These are phyloP conservation scores for Scedosporium apiospermum DNA, from an alignment of 2,329 filamentous ascomycete genomes.

Conservation along the genomic window DNA sequence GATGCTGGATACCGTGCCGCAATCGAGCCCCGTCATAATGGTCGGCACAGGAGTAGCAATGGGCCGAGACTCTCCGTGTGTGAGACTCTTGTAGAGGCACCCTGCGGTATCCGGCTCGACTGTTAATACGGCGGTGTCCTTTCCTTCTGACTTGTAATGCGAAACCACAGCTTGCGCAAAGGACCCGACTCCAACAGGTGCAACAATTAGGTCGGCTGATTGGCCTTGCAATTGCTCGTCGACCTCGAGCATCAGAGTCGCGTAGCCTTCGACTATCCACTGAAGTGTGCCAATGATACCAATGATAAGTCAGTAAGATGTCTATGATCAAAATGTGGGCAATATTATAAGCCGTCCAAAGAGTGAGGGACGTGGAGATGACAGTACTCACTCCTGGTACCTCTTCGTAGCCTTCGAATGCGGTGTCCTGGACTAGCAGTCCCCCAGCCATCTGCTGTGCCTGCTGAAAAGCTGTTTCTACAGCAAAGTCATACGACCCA, in stretches of 20 bases:
- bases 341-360: too few species aligned
- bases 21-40: slow-evolving; percentile 68
- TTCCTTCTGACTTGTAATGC: slow-evolving; percentile 46
- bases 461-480: slow-evolving; percentile 36
- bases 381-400: slow-evolving; percentile 42
- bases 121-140: slow-evolving; percentile 37
- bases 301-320: background rate
- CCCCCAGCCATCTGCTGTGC: slow-evolving; percentile 26
- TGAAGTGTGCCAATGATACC: slow-evolving; percentile 12
- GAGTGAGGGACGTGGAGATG: too few species aligned
- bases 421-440: slow-evolving; percentile 59
- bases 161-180: slow-evolving; percentile 59
- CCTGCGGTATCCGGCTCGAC: slow-evolving; percentile 62
- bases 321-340: too few species aligned
- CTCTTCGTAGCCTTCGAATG: slow-evolving; percentile 55
- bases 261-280: slow-evolving; percentile 73
- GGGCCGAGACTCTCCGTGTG: slow-evolving; percentile 33
- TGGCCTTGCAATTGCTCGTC: slow-evolving; percentile 45
- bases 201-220: slow-evolving; percentile 40
- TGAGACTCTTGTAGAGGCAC: slow-evolving; percentile 45
- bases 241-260: slow-evolving; percentile 60
- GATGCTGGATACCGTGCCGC: slow-evolving; percentile 55
- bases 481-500: slow-evolving; percentile 55
- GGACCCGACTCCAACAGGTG: slow-evolving; percentile 64
- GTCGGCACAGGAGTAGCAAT: slow-evolving; percentile 46